phyloP scores from a whole-genome alignment of 2,329 filamentous ascomycete genomes.

The Coniochaeta prunicola region DNA sequence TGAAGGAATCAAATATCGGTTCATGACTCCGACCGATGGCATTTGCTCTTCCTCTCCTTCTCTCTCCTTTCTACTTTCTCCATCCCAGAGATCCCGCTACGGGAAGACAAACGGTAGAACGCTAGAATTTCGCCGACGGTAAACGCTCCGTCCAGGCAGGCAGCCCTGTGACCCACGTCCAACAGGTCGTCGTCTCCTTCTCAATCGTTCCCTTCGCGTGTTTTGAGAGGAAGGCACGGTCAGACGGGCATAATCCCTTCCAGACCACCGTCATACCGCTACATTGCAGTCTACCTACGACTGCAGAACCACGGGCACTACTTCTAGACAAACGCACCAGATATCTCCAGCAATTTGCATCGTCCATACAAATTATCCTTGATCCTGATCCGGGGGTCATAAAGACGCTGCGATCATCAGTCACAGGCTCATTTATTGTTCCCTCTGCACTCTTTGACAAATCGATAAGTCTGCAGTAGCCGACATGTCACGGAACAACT shows the following conservation, averaged over 20 bases:
- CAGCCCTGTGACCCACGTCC: not conserved
- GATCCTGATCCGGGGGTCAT: too few species aligned
- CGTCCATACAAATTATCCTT: too few species aligned
- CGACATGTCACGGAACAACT: conserved; percentile 27
- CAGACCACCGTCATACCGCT: too few species aligned
- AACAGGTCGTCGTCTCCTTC: not conserved
- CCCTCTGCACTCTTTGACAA: too few species aligned
- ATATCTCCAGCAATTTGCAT: too few species aligned
- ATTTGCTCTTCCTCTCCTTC: not conserved
- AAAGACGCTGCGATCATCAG: not conserved
- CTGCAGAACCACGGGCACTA: too few species aligned
- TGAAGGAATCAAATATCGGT: conserved; percentile 1
- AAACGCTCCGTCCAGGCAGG: not conserved
- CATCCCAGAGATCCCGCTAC: not conserved
- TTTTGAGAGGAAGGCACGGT: not conserved
- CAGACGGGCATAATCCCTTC: not conserved
- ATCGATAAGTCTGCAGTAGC: conserved; percentile 10
- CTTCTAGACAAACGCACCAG: too few species aligned
- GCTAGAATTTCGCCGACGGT: not conserved
- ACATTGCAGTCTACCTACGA: too few species aligned
- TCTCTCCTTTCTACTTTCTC: not conserved
- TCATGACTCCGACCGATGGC: not conserved
- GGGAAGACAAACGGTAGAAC: not conserved
- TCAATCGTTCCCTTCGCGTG: not conserved
- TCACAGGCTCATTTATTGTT: too few species aligned